Percentiles rank a stretch among this genome's conserved stretches.
phyloP scores from a whole-genome alignment of 2,329 filamentous ascomycete genomes.

The Lachnum nothofagi region DNA sequence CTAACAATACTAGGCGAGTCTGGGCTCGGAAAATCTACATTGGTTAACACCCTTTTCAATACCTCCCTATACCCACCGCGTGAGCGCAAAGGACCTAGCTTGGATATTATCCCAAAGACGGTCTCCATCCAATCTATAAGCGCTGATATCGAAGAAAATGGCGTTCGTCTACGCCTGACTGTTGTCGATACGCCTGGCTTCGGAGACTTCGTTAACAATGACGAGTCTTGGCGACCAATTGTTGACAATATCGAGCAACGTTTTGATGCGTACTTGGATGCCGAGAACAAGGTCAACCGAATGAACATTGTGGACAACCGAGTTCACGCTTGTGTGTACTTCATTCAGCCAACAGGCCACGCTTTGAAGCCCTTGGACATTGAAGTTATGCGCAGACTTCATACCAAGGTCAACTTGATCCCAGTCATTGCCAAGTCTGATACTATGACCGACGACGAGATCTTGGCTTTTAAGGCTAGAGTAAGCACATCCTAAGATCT shows the following conservation, averaged over 20 bases:
- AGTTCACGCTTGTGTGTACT: conserved; percentile 98
- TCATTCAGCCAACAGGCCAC: conserved; percentile 98
- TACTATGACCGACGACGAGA: conserved; percentile 95
- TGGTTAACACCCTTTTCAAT: conserved; percentile 99
- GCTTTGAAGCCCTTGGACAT: conserved; percentile 97
- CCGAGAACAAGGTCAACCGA: conserved; percentile 99
- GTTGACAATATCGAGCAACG: conserved; percentile 99
- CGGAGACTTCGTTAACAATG: conserved; percentile 99
- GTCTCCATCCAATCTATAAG: conserved; percentile 93
- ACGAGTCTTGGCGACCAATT: conserved; percentile 98
- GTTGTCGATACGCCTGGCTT: conserved; percentile 98
- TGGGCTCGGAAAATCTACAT: conserved; percentile 95
- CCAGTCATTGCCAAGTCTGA: conserved; percentile 98
- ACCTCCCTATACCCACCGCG: conserved; percentile 97
- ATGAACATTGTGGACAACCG: conserved; percentile 99
- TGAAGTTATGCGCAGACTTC: conserved; percentile 97
- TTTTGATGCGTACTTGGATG: conserved; percentile 96
- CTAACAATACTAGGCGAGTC: conserved; percentile 72
- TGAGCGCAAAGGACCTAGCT: conserved; percentile 94
- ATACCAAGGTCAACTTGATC: conserved; percentile 99
- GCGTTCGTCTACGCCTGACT: conserved; percentile 89
- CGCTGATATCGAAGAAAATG: conserved; percentile 96
- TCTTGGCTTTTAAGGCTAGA: conserved; percentile 88
- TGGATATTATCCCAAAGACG: conserved; percentile 98
- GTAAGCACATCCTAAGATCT: conserved; percentile 52